Conservation (phyloP, 768 basidiomycete species). For the Mycena galopus region DNA sequence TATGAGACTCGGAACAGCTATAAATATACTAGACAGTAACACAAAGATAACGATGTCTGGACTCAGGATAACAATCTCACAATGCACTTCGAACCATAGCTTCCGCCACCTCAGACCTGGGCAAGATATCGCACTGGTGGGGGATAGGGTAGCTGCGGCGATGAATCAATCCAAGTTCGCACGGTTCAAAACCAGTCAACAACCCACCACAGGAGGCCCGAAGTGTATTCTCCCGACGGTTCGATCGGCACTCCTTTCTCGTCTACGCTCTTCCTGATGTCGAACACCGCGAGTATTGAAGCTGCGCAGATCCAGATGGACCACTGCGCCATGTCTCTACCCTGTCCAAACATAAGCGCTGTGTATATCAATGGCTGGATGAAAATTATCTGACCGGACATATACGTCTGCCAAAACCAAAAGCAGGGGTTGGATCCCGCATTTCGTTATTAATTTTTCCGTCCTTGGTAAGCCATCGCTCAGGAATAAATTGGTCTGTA, state of each 20-base stretch:
- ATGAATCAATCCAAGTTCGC: not conserved
- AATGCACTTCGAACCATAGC: too few species aligned
- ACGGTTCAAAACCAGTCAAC: not conserved
- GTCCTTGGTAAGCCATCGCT: too few species aligned
- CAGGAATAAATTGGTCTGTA: conserved; percentile 12
- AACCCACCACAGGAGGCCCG: conserved; percentile 42
- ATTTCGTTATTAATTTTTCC: conserved; percentile 4
- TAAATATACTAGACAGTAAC: too few species aligned
- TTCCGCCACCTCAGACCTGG: too few species aligned
- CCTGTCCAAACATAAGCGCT: not conserved
- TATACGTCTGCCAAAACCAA: conserved; percentile 6
- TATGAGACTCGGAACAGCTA: too few species aligned
- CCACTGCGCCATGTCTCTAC: conserved; percentile 15
- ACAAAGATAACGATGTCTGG: too few species aligned
- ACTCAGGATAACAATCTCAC: too few species aligned
- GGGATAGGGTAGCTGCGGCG: not conserved
- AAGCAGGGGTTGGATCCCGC: not conserved
- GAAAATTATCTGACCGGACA: conserved; percentile 5
- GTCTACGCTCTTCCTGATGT: conserved; percentile 43
- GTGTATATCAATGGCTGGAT: too few species aligned
- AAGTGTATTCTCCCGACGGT: conserved; percentile 36
- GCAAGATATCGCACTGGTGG: not conserved
- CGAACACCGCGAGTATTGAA: conserved; percentile 31
- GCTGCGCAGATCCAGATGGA: conserved; percentile 31
- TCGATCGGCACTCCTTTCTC: conserved; percentile 41